phyloP scores from a whole-genome alignment of 352 stramenopile species.

The Poterioochromonas sp. region DNA sequence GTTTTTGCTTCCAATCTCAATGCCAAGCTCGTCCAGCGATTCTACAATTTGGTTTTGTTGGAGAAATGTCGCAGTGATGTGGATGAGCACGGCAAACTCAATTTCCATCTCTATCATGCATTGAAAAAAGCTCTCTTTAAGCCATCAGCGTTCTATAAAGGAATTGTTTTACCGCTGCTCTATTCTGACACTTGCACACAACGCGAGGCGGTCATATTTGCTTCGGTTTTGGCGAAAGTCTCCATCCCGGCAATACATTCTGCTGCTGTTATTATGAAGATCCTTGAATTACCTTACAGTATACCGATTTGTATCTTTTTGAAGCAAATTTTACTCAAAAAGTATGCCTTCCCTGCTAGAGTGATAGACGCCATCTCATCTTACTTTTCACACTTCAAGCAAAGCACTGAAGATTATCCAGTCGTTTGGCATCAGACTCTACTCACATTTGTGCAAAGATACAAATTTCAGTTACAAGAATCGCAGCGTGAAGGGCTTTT shows the following conservation, averaged over 20 bases:
- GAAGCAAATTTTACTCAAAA: constrained; percentile 96
- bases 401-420: constrained; percentile 40
- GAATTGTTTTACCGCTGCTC: constrained; percentile 93
- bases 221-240: constrained; percentile 85
- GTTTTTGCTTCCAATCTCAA: constrained; percentile 99
- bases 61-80: constrained; percentile 94
- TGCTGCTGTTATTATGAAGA: constrained; percentile 95
- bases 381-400: constrained; percentile 87
- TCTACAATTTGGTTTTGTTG: constrained; percentile 96
- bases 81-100: constrained; percentile 90
- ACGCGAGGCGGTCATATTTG: constrained; percentile 93
- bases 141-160: constrained; percentile 98
- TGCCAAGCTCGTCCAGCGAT: constrained; percentile 96
- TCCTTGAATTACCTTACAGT: constrained; percentile 89
- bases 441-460: constrained; percentile 92
- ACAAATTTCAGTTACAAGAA: constrained; percentile 93
- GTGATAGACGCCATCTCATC: constrained; percentile 90
- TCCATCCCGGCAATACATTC: constrained; percentile 97
- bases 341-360: constrained; percentile 89
- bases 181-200: constrained; percentile 86
- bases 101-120: constrained; percentile 98
- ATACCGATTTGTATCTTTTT: constrained; percentile 97
- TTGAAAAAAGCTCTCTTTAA: constrained; percentile 99
- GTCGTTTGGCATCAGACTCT: constrained; percentile 95
- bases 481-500: constrained; percentile 87